Evolutionary conservation across 495 filamentous ascomycete genomes (phyloP), one percentile per base, ranked within the genome.

Genomic region (Trypethelium eluteriae): DNA sequence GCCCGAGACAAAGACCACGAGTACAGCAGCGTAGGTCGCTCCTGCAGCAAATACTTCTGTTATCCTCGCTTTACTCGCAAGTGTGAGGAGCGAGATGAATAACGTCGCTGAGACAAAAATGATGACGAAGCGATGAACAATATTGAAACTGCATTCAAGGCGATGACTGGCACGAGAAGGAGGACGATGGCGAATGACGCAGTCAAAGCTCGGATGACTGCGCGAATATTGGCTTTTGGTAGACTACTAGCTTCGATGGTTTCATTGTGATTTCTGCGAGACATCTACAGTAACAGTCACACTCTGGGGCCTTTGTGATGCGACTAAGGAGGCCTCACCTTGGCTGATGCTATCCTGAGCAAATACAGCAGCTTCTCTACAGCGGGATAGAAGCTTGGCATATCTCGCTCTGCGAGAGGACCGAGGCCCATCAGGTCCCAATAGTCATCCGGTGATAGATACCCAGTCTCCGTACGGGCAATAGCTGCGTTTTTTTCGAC

Each of bases 21-120:
- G 49, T n/a, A 53, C 18, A 5, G 49, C 49, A 53, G 49, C 49
- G 18, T 69, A 74, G 66, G 63, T 72, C 35, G 70, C 70, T 12
- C 72, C 70, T 18, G 68, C 57, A 10, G 67, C 38, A 16, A 70
- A 66, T 4, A 69, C 14, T 56, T 74, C 70, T 7, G 62, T 41
- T 7, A 64, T 66, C 38, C 56, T 70, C 9, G 72, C 70, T 4
- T 67, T 62, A 1, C 66, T 70, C 25, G 72, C 68, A 12, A 46
- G 38, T 0, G 72, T 64, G 9, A 72, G 32, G 4, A 56, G 36
- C 11, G 64, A 25, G 61, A 74, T 41, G 35, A 70, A 35, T 5
- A 62, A n/a, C 2, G 46, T 46, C 11, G 49, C 49, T 14, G 49
- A 9, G 18, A 53, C 18, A n/a, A 53, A 53, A 5, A 53, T 53